Evolutionary conservation across 2,329 filamentous ascomycete species (phyloP).

Genomic region (Venturiaceae sp.): DNA sequence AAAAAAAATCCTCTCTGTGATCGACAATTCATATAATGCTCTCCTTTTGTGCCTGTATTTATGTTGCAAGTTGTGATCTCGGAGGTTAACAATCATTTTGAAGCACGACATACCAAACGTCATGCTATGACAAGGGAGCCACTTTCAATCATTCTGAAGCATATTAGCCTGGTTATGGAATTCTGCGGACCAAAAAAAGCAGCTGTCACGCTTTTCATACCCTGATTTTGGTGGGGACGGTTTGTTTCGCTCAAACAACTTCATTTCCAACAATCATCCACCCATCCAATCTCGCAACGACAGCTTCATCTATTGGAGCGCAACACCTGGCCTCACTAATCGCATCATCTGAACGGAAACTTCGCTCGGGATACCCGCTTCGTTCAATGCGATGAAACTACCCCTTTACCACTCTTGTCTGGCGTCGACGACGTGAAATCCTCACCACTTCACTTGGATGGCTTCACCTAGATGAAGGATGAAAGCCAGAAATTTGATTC

Average conservation of each 20-base stretch:
- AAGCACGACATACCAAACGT: too few relatives aligned
- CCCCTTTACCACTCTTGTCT: not conserved
- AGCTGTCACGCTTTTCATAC: not conserved
- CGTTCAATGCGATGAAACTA: not conserved
- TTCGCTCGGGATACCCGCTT: not conserved
- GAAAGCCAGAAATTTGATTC: not conserved
- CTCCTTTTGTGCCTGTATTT: too few relatives aligned
- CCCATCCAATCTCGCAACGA: not conserved
- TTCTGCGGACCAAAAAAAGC: not conserved
- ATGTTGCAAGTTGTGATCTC: too few relatives aligned
- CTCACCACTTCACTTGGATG: not conserved
- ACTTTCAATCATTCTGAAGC: not conserved
- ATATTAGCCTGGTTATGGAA: not conserved
- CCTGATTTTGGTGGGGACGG: not conserved
- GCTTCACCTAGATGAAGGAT: not conserved
- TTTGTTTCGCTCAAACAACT: not conserved
- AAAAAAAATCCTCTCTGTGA: too few relatives aligned
- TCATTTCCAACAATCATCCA: not conserved
- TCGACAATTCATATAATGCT: too few relatives aligned
- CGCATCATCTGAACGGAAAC: not conserved
- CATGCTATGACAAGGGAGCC: not conserved
- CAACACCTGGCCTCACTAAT: not conserved
- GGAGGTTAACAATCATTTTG: too few relatives aligned
- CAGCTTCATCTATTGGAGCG: not conserved
- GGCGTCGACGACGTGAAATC: not conserved